Conservation (phyloP, 257 asterid species). For the Leonotis leonurus region DNA sequence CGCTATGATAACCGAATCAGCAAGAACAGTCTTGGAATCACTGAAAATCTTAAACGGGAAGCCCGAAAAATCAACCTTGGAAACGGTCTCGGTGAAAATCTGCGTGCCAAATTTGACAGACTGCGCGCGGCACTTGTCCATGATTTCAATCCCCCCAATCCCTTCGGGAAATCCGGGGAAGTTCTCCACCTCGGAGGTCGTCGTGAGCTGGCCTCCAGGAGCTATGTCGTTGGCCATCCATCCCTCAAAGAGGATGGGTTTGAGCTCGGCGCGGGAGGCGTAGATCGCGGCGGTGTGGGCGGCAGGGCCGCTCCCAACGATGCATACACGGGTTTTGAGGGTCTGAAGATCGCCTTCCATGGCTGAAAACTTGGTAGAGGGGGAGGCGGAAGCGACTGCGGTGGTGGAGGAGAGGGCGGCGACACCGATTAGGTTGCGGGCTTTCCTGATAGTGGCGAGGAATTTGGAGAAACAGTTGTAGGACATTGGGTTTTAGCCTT, state of each 20-base stretch:
- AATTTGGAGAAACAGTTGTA: conserved; percentile 33
- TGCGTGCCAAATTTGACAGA: conserved; percentile 58
- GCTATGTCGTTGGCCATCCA: conserved; percentile 98
- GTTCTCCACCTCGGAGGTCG: conserved; percentile 90
- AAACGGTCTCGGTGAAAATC: conserved; percentile 68
- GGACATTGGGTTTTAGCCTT: conserved; percentile 23
- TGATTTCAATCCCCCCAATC: conserved; percentile 60
- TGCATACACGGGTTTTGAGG: conserved; percentile 73
- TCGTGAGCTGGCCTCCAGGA: conserved; percentile 95
- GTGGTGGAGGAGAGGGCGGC: conserved; percentile 34
- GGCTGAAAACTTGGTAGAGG: conserved; percentile 27
- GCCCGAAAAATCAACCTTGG: conserved; percentile 53
- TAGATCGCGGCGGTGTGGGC: conserved; percentile 97
- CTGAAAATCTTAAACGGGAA: conserved; percentile 52
- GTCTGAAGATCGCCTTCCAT: conserved; percentile 51
- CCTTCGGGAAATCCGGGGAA: conserved; percentile 95
- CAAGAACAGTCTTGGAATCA: conserved; percentile 55
- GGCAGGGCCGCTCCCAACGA: conserved; percentile 96
- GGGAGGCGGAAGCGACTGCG: conserved; percentile 18
- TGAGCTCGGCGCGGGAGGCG: conserved; percentile 89
- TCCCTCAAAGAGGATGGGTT: conserved; percentile 87
- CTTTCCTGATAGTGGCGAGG: conserved; percentile 24
- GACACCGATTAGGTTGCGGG: conserved; percentile 42
- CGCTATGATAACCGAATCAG: conserved; percentile 71
- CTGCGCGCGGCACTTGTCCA: conserved; percentile 63